These are phyloP conservation scores for Stylosanthes scabra DNA, from an alignment of 331 rosid genomes.

Conservation along the genomic window DNA sequence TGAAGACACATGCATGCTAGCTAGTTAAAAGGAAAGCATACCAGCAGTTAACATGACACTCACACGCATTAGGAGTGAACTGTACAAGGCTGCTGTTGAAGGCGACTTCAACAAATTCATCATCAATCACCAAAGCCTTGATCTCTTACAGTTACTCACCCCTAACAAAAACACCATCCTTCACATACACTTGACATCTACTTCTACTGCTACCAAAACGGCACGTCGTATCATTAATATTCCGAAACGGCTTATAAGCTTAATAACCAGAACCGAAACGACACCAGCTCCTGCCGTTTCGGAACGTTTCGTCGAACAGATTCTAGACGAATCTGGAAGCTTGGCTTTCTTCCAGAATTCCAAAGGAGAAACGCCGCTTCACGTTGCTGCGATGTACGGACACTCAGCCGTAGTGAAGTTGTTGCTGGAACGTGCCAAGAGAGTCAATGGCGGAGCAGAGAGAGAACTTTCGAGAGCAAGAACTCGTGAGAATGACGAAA, in stretches of 20 bases:
- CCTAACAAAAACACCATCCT: slow-evolving; percentile 4
- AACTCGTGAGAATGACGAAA: background rate
- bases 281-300: background rate
- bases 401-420: background rate
- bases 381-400: slow-evolving; percentile 1
- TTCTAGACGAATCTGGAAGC: background rate
- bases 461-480: background rate
- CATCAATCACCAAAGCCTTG: background rate
- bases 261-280: background rate
- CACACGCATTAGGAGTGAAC: background rate
- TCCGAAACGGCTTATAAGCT: background rate
- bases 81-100: background rate
- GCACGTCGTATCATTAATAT: background rate
- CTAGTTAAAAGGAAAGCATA: too few relatives aligned
- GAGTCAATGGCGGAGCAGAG: background rate
- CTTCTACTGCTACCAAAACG: background rate
- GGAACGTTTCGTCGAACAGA: background rate
- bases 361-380: background rate
- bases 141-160: background rate
- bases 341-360: background rate
- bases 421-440: background rate
- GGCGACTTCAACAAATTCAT: background rate
- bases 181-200: slow-evolving; percentile 6
- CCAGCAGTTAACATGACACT: too few relatives aligned
- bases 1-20: too few relatives aligned